These are phyloP conservation scores for Oidiodendron maius DNA, from an alignment of 495 filamentous ascomycete species.

Conservation along the genomic window DNA sequence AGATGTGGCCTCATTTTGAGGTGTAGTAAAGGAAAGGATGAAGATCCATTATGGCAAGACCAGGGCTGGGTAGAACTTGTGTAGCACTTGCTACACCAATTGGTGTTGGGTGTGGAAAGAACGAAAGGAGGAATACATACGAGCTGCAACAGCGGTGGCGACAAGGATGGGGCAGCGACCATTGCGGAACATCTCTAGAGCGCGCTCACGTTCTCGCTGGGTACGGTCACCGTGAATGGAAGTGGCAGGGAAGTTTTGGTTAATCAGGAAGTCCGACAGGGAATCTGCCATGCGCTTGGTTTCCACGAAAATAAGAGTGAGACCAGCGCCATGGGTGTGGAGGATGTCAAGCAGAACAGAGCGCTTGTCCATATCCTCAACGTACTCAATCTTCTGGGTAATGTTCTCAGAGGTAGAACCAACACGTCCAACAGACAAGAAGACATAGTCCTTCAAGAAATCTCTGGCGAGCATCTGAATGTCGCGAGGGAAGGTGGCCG, in stretches of 20 bases:
- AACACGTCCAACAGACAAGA: constrained; percentile 97
- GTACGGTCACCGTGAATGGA: constrained; percentile 98
- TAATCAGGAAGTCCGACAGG: constrained; percentile 94
- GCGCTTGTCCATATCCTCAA: constrained; percentile 95
- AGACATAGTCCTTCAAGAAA: constrained; percentile 97
- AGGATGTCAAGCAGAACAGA: constrained; percentile 95
- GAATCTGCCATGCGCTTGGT: constrained; percentile 99
- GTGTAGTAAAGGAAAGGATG: constrained; percentile 1
- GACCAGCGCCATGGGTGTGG: constrained; percentile 85
- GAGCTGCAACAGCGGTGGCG: constrained; percentile 93
- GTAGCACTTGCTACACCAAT: constrained; percentile 11
- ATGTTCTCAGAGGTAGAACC: constrained; percentile 99
- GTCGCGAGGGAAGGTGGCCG: constrained; percentile 95
- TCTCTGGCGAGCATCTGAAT: constrained; percentile 98
- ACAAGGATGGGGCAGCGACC: constrained; percentile 93
- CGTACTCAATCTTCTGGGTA: constrained; percentile 97
- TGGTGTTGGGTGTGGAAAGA: constrained; percentile 5
- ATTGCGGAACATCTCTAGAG: constrained; percentile 94
- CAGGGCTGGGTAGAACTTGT: background rate
- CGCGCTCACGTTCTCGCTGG: constrained; percentile 97
- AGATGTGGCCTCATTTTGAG: too few relatives aligned
- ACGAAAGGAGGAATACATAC: constrained; percentile 35
- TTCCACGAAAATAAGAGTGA: constrained; percentile 97
- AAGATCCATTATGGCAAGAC: constrained; percentile 9
- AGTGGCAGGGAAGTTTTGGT: constrained; percentile 97